Evolutionary conservation across 768 basidiomycete species (phyloP), one percentile per base, ranked within the genome.

Genomic region (Pleurotus platypus): DNA sequence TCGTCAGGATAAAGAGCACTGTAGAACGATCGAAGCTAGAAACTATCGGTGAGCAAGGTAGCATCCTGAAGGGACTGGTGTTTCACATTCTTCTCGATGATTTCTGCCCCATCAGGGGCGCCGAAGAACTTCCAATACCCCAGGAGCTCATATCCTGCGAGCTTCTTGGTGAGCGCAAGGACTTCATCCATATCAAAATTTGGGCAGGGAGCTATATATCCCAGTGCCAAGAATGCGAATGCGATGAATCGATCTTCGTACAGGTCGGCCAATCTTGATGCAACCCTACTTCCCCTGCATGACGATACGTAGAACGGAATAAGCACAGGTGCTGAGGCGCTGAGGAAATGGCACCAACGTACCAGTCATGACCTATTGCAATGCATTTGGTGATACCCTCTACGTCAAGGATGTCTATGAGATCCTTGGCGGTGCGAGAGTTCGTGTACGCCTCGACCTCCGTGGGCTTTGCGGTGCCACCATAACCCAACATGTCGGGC

Each of bases 401-500:
- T 8, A 61, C 58, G 54, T 79, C 72, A 15, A 80, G 65, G 47
- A 80, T 69, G 50, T 78, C 77, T 38, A 75, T 55, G 5, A 79
- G 51, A 60, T 79, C 79, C 51, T 72, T 61, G 26, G 64, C 67
- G 38, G 81, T 64, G 24, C 67, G 61, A 50, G 64, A 71, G n/a
- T 53, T 26, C 5, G 59, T 56, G 64, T 81, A 83, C 6, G 65
- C 62, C 5, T 58, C 60, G 1, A 66, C 56, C 48, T 78, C 74
- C 0, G 60, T 56, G 1, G 81, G 81, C 58, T 80, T 79, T 60
- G 71, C 71, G 8, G 80, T 81, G 1, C 72, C 73, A 6, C 80
- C 82, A 56, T 79, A 82, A 3, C 82, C 82, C 26, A 83, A 73
- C 70, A 78, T 72, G 61, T 83, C 80, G 1, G 78, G 80, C 2